Base-by-base conservation (phyloP, 2,329 filamentous ascomycete species). In the Helminthosporium solani region DNA sequence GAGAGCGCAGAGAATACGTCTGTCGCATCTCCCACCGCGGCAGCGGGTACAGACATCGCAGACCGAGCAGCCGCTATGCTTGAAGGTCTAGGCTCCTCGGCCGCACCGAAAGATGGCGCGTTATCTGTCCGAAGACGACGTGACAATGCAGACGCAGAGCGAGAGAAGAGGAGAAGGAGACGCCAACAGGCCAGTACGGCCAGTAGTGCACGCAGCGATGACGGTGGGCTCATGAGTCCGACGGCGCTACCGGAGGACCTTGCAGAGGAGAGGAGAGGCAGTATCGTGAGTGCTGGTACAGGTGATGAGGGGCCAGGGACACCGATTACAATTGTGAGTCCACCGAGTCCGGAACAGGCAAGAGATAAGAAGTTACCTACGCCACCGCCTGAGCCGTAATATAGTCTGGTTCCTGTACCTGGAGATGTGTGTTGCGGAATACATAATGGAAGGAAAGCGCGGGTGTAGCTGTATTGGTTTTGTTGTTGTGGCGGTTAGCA, bases 21-120 rank as follows among this genome's bases (percentile, higher is more conserved):
- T 3, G 36, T 59, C 39, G 61, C 68, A 20, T 61, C 59, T n/a
- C 68, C 72, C 25, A 66, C 72, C 7, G 73, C 70, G 2, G 77
- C 80, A 44, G 31, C 51, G 2, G 40, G 55, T 33, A 75, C 77
- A 33, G 90, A 95, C 54, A 84, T 97, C 21, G 91, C 90, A 2
- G 87, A 91, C 57, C 83, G 90, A 42, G 91, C 92, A 2, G 90
- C 90, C 1, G 82, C 85, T 53, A 75, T 96, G 67, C 76, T 97
- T 23, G 88, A 95, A 64, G 90, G 90, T 36, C 85, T 96, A 70
- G 82, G 82, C 33, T 71, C 52, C 52, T 68, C 16, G 3, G 15
- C 39, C 74, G 82, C 66, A 74, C 78, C 71, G 71, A 83, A 63
- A 40, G 64, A 65, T 20, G 65, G 65, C 47, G 67, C 61, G 23